phyloP scores from a whole-genome alignment of 345 rosid species.

The Rhodamnia argentea region DNA sequence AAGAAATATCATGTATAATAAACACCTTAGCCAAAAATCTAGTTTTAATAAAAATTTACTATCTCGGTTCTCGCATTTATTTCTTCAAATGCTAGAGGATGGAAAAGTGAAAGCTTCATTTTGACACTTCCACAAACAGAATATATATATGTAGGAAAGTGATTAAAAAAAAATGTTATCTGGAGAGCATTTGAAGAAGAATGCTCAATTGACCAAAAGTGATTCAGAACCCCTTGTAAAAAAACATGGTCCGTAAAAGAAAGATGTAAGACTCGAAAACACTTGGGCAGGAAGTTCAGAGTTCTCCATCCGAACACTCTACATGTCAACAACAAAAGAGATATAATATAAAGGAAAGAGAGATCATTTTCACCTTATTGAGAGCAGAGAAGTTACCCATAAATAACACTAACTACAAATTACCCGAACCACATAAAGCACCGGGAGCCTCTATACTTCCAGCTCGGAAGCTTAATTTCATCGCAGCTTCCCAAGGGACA shows the following conservation, averaged over 20 bases:
- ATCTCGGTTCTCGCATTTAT: background rate
- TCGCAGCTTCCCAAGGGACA: slow-evolving; percentile 20
- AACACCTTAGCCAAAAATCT: background rate
- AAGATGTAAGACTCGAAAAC: background rate
- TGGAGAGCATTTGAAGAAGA: background rate
- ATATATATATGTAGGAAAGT: background rate
- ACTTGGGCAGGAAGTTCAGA: background rate
- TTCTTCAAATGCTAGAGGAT: background rate
- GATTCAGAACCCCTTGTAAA: background rate
- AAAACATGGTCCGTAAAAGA: background rate
- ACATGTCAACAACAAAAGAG: background rate
- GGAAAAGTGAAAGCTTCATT: background rate
- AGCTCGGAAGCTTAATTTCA: slow-evolving; percentile 96
- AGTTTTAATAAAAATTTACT: background rate
- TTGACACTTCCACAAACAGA: background rate
- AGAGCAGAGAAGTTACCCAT: background rate
- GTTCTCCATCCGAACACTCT: background rate
- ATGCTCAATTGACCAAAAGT: background rate
- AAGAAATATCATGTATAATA: background rate
- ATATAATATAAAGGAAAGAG: background rate
- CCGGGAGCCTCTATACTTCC: slow-evolving; percentile 95
- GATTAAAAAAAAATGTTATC: background rate
- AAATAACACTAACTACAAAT: background rate
- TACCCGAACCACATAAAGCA: slow-evolving; percentile 48
- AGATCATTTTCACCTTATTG: background rate